Conservation (phyloP, 75 land plant genomes). For the Ceratopteris richardii region DNA sequence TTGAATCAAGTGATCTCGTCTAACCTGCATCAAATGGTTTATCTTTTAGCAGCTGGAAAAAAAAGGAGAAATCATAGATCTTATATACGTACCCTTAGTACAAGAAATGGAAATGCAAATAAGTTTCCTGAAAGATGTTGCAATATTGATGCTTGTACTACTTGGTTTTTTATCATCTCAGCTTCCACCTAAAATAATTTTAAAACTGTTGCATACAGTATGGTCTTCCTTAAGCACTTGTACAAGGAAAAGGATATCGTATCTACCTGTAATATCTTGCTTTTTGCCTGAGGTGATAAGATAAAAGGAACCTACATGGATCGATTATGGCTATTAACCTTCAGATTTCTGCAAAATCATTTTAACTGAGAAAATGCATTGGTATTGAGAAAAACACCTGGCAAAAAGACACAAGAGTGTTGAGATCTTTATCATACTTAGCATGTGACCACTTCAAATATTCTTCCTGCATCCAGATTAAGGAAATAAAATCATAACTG, state of each 20-base stretch:
- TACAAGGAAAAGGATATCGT: neutral
- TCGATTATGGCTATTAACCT: neutral
- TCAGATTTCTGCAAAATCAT: no score
- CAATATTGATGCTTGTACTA: constrained; percentile 17
- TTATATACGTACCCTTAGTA: constrained; percentile 18
- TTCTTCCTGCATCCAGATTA: constrained; percentile 19
- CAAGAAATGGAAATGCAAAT: constrained; percentile 20
- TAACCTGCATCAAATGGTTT: constrained; percentile 17
- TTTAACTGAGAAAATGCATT: neutral
- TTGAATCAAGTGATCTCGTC: constrained; percentile 17
- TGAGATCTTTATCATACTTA: constrained; percentile 9
- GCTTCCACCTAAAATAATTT: constrained; percentile 26
- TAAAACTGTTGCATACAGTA: neutral
- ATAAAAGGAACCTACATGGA: constrained; percentile 28
- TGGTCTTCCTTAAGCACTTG: neutral
- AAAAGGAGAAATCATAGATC: neutral
- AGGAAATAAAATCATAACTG: no score
- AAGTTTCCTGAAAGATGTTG: constrained; percentile 19
- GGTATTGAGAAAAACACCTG: constrained; percentile 16
- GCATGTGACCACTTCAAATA: constrained; percentile 20
- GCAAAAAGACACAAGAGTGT: constrained; percentile 21
- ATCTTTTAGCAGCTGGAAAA: neutral
- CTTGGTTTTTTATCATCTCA: constrained; percentile 14
- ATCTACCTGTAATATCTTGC: constrained; percentile 27
- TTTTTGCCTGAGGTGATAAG: constrained; percentile 31